Percentiles rank a stretch among this genome's conserved stretches.
These are phyloP conservation scores for Chalaropsis thielavioides DNA, from an alignment of 2,329 filamentous ascomycete genomes.

Conservation along the genomic window DNA sequence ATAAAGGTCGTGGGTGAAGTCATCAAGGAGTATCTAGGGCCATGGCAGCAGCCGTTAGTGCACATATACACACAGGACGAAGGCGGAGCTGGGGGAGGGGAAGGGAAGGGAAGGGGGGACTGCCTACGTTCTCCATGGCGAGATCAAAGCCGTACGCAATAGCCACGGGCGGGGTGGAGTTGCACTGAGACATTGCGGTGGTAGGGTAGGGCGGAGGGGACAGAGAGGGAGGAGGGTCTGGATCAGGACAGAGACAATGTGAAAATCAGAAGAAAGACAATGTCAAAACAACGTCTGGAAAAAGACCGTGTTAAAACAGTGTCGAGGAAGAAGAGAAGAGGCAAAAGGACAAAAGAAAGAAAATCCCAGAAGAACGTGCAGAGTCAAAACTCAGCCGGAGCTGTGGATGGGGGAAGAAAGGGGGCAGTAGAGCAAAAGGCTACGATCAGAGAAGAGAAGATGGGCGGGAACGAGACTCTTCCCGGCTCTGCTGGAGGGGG, in stretches of 20 bases:
- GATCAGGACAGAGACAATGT: not conserved
- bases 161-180: not conserved
- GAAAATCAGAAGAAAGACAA: not conserved
- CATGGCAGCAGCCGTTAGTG: not conserved
- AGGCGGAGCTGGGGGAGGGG: not conserved
- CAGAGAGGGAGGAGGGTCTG: not conserved
- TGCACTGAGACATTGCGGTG: not conserved
- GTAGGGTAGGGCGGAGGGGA: not conserved
- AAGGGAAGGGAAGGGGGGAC: not conserved
- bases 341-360: not conserved
- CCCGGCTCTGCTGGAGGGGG: not conserved
- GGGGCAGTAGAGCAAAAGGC: not conserved
- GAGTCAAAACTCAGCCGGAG: not conserved
- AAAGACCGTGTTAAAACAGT: not conserved
- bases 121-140: not conserved
- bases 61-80: not conserved
- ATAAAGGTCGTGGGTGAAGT: constrained; percentile 19
- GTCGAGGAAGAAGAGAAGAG: not conserved
- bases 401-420: not conserved
- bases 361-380: not conserved
- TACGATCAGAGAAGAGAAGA: not conserved
- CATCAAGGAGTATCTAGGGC: constrained; percentile 16
- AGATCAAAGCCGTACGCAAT: not conserved
- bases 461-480: not conserved
- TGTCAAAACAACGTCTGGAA: not conserved